Evolutionary conservation across 225 moss, liverwort and hornwort genomes (phyloP).

Genomic region (Ulota crispa): DNA sequence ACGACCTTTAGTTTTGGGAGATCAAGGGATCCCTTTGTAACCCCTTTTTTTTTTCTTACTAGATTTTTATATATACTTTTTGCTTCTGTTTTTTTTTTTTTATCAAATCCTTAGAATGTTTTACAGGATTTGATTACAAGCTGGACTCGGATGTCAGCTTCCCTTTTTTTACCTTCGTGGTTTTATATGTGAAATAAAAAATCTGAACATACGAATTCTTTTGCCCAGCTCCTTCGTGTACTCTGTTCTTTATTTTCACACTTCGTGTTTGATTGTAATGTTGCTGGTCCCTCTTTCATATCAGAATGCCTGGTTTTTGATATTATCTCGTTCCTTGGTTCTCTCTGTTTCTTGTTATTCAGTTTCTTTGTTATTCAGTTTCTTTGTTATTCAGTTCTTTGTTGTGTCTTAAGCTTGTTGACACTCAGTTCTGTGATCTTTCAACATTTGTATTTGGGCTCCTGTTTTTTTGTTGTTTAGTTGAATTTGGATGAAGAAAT

Average conservation of each 20-base stretch:
- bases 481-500: no score
- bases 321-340: no score
- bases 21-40: conserved; percentile 8
- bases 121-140: not conserved
- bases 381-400: no score
- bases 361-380: no score
- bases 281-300: no score
- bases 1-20: conserved; percentile 26
- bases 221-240: not conserved
- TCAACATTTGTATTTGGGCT: no score
- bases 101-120: conserved; percentile 11
- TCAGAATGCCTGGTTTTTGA: no score
- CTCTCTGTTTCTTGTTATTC: no score
- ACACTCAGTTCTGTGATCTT: no score
- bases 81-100: not conserved
- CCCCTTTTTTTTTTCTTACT: not conserved
- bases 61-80: not conserved
- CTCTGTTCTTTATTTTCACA: not conserved
- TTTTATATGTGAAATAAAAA: conserved; percentile 26
- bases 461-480: no score
- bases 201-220: conserved; percentile 26
- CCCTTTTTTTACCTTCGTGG: not conserved
- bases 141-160: not conserved
- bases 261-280: no score
- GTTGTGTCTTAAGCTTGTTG: no score